Evolutionary conservation across 2,329 filamentous ascomycete species (phyloP).

Genomic region (Alternaria tenuissima): DNA sequence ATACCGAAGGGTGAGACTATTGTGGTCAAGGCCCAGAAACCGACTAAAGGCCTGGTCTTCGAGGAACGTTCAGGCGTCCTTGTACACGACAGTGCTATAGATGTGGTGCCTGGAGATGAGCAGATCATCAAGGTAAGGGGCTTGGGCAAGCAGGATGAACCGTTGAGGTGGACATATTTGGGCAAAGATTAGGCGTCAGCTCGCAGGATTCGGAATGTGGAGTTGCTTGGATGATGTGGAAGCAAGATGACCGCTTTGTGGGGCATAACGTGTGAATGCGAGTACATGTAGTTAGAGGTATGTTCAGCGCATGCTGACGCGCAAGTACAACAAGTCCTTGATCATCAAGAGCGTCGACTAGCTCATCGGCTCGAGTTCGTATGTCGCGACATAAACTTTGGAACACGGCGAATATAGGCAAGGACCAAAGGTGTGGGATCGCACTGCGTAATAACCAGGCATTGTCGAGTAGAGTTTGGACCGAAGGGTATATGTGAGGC

Average conservation of each 20-base stretch:
- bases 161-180: conserved; percentile 57
- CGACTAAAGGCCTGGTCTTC: conserved; percentile 68
- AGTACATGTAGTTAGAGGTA: conserved; percentile 4
- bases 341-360: conserved; percentile 22
- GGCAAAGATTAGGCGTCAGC: conserved; percentile 44
- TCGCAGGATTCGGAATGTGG: conserved; percentile 14
- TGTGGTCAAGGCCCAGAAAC: conserved; percentile 58
- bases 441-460: conserved; percentile 16
- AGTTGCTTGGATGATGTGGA: conserved; percentile 4
- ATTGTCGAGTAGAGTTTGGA: conserved; percentile 23
- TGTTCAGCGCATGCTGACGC: conserved; percentile 17
- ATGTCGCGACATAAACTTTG: conserved; percentile 2
- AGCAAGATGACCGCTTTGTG: conserved; percentile 6
- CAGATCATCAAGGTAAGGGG: conserved; percentile 58
- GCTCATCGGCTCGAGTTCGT: not conserved
- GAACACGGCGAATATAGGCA: conserved; percentile 29
- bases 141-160: conserved; percentile 48
- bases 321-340: conserved; percentile 12
- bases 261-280: conserved; percentile 1
- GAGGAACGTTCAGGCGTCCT: conserved; percentile 64
- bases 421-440: conserved; percentile 15
- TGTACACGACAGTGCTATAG: conserved; percentile 65
- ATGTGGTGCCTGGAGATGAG: conserved; percentile 66
- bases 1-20: conserved; percentile 52
- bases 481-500: conserved; percentile 41